A percentile compares a stretch with the other conserved stretches of the same genome.
Evolutionary conservation across 1,139 yeast genomes (phyloP).

Genomic region (Spathaspora sp.): DNA sequence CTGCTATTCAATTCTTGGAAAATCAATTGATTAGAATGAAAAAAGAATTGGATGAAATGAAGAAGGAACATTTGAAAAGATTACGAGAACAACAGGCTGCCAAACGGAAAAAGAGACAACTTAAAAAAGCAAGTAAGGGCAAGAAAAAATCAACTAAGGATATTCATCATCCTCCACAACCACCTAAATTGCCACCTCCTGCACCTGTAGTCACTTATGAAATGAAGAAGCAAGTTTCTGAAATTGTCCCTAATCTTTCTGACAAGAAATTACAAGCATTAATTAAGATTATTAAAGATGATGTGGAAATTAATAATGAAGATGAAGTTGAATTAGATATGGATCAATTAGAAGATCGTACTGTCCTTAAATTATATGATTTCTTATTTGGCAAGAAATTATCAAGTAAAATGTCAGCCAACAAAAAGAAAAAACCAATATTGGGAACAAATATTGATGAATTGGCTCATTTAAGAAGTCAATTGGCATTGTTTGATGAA

Average conservation of each 20-base stretch:
- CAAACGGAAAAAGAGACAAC: constrained; percentile 50
- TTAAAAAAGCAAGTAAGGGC: constrained; percentile 23
- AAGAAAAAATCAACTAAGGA: constrained; percentile 7
- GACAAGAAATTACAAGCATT: constrained; percentile 84
- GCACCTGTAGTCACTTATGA: constrained; percentile 74
- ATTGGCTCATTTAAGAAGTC: constrained; percentile 81
- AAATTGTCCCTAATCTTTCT: constrained; percentile 73
- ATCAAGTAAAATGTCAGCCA: constrained; percentile 26
- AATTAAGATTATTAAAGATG: constrained; percentile 81
- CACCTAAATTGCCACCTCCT: constrained; percentile 14
- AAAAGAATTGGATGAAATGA: constrained; percentile 76
- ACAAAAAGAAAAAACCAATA: constrained; percentile 54
- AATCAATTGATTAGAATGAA: constrained; percentile 85
- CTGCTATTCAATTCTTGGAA: constrained; percentile 87
- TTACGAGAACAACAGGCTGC: constrained; percentile 46
- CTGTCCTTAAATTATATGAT: constrained; percentile 80
- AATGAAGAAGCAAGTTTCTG: constrained; percentile 94
- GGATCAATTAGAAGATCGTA: constrained; percentile 86
- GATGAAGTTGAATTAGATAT: constrained; percentile 90
- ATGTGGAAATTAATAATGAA: constrained; percentile 76
- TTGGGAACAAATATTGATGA: constrained; percentile 69
- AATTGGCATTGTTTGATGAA: constrained; percentile 74
- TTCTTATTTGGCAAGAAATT: constrained; percentile 65
- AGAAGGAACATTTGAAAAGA: constrained; percentile 66
- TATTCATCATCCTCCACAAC: constrained; percentile 9